Evolutionary conservation across 1,139 yeast species (phyloP).

Genomic region (Yamadazyma blattariae): DNA sequence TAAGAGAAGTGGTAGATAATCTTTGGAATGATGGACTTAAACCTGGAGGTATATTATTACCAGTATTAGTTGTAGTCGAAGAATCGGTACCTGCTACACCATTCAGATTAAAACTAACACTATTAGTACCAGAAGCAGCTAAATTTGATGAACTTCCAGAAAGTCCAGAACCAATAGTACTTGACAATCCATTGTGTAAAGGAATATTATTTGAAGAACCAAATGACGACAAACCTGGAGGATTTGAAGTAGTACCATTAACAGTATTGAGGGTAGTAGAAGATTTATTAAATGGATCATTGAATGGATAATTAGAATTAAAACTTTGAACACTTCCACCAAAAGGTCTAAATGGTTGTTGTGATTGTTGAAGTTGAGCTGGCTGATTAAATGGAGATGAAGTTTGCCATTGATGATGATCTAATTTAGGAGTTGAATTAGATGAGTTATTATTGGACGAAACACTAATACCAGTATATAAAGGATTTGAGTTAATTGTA

Average conservation of each 20-base stretch:
- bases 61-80: background rate
- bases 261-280: background rate
- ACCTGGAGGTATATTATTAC: slow-evolving; percentile 12
- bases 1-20: slow-evolving; percentile 3
- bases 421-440: slow-evolving; percentile 13
- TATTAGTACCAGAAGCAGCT: background rate
- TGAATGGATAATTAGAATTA: slow-evolving; percentile 3
- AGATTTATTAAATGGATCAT: slow-evolving; percentile 7
- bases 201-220: slow-evolving; percentile 8
- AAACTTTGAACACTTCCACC: slow-evolving; percentile 1
- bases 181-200: background rate
- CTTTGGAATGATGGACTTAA: slow-evolving; percentile 5
- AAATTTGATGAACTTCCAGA: background rate
- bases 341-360: slow-evolving; percentile 5
- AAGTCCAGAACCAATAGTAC: background rate
- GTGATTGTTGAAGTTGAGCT: background rate
- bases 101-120: background rate
- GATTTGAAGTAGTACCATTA: background rate
- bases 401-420: slow-evolving; percentile 9
- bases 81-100: background rate
- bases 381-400: slow-evolving; percentile 7
- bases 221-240: slow-evolving; percentile 8
- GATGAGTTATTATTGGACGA: slow-evolving; percentile 1
- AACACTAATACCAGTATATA: slow-evolving; percentile 2
- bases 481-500: slow-evolving; percentile 1